A percentile compares a stretch with the other conserved stretches of the same genome.
Conservation (phyloP, 2,329 filamentous ascomycete species). For the Davidsoniella eucalypti region DNA sequence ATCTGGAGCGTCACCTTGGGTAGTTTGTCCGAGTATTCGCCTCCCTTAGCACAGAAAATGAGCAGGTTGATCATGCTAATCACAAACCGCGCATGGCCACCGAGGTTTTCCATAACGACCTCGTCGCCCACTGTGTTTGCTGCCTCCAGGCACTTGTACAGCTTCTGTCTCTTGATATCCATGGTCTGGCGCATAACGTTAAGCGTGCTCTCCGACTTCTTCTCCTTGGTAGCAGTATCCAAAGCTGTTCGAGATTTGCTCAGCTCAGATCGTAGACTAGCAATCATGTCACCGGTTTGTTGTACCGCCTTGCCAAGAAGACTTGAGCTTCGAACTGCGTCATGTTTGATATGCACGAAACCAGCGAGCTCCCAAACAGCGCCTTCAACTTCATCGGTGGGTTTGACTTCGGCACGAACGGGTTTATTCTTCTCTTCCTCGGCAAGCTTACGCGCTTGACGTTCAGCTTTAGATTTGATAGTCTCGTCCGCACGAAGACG, state of each 20-base stretch:
- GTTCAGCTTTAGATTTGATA: slow-evolving; percentile 28
- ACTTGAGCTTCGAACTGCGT: slow-evolving; percentile 22
- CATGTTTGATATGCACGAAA: slow-evolving; percentile 30
- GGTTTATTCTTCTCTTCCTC: slow-evolving; percentile 26
- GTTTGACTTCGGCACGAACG: slow-evolving; percentile 27
- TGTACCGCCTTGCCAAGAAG: slow-evolving; percentile 32
- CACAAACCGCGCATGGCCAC: slow-evolving; percentile 39
- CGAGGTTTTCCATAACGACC: slow-evolving; percentile 39
- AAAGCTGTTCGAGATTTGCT: slow-evolving; percentile 30
- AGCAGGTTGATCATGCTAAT: slow-evolving; percentile 36
- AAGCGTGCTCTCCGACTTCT: slow-evolving; percentile 22
- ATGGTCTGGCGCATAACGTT: slow-evolving; percentile 17
- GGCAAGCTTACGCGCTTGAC: slow-evolving; percentile 27
- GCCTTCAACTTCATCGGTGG: slow-evolving; percentile 28
- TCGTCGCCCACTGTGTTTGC: slow-evolving; percentile 38
- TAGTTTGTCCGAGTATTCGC: slow-evolving; percentile 35
- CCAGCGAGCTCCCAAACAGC: slow-evolving; percentile 38
- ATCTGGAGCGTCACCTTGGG: slow-evolving; percentile 42
- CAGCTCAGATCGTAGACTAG: slow-evolving; percentile 30
- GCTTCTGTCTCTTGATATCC: slow-evolving; percentile 29
- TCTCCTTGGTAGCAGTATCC: slow-evolving; percentile 28
- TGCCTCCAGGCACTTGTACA: slow-evolving; percentile 35
- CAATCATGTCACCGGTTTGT: slow-evolving; percentile 33
- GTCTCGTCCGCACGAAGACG: slow-evolving; percentile 30
- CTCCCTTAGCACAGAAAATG: slow-evolving; percentile 35